A percentile compares a stretch with the other conserved stretches of the same genome.
phyloP scores from a whole-genome alignment of 306 rosid species.

The Astragalus membranaceus region DNA sequence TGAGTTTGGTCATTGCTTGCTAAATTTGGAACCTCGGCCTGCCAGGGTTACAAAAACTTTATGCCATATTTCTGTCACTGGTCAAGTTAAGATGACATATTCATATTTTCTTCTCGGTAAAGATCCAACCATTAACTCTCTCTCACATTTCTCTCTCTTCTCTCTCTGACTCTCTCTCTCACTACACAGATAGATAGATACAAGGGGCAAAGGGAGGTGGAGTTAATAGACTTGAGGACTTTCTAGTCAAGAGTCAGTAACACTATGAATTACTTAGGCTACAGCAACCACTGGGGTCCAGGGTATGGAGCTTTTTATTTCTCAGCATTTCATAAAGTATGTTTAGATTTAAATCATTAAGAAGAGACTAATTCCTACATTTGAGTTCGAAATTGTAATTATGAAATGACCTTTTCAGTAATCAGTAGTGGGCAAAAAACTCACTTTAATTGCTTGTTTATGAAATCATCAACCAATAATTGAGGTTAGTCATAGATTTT shows the following conservation, averaged over 20 bases:
- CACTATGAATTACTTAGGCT: background rate
- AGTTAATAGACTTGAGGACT: slow-evolving; percentile 17
- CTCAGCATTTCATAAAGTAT: too few relatives aligned
- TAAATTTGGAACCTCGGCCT: slow-evolving; percentile 50
- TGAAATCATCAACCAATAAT: too few relatives aligned
- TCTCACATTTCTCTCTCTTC: background rate
- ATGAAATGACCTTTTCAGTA: too few relatives aligned
- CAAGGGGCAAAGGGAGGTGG: background rate
- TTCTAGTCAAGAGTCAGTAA: slow-evolving; percentile 15
- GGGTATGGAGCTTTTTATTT: background rate
- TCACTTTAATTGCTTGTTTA: too few relatives aligned
- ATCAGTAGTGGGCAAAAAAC: too few relatives aligned
- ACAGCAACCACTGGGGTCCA: background rate
- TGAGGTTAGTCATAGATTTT: too few relatives aligned
- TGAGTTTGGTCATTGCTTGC: slow-evolving; percentile 57
- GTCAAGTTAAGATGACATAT: slow-evolving; percentile 37
- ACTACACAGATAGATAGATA: background rate
- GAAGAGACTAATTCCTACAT: too few relatives aligned
- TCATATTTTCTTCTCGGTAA: slow-evolving; percentile 37
- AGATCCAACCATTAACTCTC: slow-evolving; percentile 31
- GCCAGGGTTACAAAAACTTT: slow-evolving; percentile 50
- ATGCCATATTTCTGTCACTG: slow-evolving; percentile 59
- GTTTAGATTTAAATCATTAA: too few relatives aligned
- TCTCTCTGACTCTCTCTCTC: background rate
- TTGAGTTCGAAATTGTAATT: too few relatives aligned